phyloP scores from a whole-genome alignment of 1,284 basidiomycete species.

The Neolentinus lepideus region DNA sequence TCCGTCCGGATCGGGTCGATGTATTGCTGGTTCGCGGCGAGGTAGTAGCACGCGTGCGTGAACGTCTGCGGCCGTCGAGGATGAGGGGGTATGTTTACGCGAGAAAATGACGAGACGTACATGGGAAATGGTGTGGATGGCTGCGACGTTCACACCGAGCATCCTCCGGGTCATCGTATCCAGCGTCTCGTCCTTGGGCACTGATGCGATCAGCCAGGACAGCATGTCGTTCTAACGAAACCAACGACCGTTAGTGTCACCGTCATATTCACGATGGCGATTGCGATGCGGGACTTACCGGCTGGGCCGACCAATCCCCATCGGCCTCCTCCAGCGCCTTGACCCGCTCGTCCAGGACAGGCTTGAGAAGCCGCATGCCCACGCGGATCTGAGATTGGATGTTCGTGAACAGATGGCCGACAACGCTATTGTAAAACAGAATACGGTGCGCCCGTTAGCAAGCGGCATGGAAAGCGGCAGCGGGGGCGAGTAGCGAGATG shows the following conservation, averaged over 20 bases:
- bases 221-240: constrained; percentile 7
- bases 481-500: background rate
- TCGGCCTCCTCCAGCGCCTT: constrained; percentile 9
- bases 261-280: background rate
- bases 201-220: constrained; percentile 9
- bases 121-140: constrained; percentile 8
- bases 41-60: constrained; percentile 10
- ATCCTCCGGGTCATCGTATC: constrained; percentile 4
- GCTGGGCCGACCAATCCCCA: constrained; percentile 9
- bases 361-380: constrained; percentile 2
- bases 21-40: constrained; percentile 16
- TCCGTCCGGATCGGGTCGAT: constrained; percentile 8
- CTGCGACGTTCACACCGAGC: constrained; percentile 10
- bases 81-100: too few relatives aligned
- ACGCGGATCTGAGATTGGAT: background rate
- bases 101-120: constrained; percentile 3
- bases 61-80: constrained; percentile 3
- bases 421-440: background rate
- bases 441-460: background rate
- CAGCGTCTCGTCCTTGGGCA: background rate
- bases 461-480: background rate
- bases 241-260: background rate
- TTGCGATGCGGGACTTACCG: constrained; percentile 8
- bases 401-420: constrained; percentile 3
- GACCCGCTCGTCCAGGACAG: constrained; percentile 13